Conservation (phyloP, 2,329 filamentous ascomycete genomes). For the Penicillium rolfsii region DNA sequence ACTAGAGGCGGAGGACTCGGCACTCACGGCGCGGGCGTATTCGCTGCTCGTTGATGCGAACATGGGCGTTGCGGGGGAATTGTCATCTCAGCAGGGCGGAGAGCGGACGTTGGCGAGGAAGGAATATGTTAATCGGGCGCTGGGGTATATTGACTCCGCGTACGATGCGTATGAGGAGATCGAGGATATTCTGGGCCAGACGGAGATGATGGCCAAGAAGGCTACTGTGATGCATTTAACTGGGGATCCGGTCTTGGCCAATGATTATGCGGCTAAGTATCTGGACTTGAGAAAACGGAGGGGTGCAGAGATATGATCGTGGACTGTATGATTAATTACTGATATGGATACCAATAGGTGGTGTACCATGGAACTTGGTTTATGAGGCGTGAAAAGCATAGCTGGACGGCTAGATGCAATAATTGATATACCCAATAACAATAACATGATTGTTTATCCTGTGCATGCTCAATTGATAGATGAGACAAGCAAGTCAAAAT, state of each 20-base stretch:
- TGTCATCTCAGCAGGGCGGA: constrained; percentile 35
- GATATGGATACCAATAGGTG: not conserved
- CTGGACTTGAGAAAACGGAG: constrained; percentile 58
- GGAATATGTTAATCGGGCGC: constrained; percentile 62
- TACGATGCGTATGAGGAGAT: constrained; percentile 67
- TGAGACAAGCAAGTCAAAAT: not conserved
- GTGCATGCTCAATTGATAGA: not conserved
- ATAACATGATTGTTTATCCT: not conserved
- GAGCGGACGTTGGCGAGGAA: constrained; percentile 46
- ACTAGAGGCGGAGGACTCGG: constrained; percentile 69
- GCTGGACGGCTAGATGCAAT: not conserved
- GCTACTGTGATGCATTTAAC: constrained; percentile 72
- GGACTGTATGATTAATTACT: constrained; percentile 10
- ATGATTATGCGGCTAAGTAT: constrained; percentile 69
- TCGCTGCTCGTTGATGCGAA: constrained; percentile 73
- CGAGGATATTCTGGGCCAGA: constrained; percentile 70
- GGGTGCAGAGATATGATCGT: constrained; percentile 19
- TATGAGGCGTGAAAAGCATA: not conserved
- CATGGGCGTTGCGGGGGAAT: constrained; percentile 70
- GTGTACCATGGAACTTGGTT: not conserved
- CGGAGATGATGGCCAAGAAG: constrained; percentile 81
- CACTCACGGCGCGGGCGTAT: constrained; percentile 68
- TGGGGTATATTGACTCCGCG: constrained; percentile 65
- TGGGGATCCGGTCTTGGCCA: constrained; percentile 66
- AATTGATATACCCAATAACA: not conserved